A percentile compares a stretch with the other conserved stretches of the same genome.
These are phyloP conservation scores for Sporisorium iseilematis-ciliati DNA, from an alignment of 1,284 basidiomycete species.

Conservation along the genomic window DNA sequence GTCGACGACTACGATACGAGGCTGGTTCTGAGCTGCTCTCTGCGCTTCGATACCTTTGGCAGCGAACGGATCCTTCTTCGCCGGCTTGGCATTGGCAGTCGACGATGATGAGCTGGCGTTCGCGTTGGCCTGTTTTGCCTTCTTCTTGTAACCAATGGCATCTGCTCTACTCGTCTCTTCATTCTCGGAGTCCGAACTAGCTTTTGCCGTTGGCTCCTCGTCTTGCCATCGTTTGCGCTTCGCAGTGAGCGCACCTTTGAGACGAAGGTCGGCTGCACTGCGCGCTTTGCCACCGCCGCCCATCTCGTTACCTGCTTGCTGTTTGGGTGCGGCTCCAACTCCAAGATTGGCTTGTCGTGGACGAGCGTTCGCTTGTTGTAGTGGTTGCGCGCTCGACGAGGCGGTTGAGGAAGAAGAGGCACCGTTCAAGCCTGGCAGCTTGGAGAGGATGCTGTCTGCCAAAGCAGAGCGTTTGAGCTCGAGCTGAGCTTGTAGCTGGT, in stretches of 20 bases:
- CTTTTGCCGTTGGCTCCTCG: slow-evolving; percentile 6
- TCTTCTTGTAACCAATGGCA: slow-evolving; percentile 27
- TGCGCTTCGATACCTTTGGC: slow-evolving; percentile 35
- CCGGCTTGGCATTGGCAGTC: slow-evolving; percentile 14
- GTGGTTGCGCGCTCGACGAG: neutral
- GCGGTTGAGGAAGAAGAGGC: slow-evolving; percentile 19
- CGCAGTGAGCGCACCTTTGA: slow-evolving; percentile 47
- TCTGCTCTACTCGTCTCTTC: slow-evolving; percentile 35
- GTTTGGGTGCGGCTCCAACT: slow-evolving; percentile 52
- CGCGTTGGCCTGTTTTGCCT: slow-evolving; percentile 21
- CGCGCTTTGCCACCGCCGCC: slow-evolving; percentile 9
- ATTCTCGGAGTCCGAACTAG: slow-evolving; percentile 29
- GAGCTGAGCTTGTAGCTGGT: slow-evolving; percentile 62
- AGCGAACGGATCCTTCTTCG: slow-evolving; percentile 47
- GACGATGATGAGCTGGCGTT: neutral
- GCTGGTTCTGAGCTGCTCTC: slow-evolving; percentile 36
- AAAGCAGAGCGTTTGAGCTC: slow-evolving; percentile 59
- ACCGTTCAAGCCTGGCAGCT: slow-evolving; percentile 34
- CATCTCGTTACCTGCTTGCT: neutral
- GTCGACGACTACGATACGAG: slow-evolving; percentile 27
- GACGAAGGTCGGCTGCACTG: slow-evolving; percentile 47
- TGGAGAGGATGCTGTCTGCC: slow-evolving; percentile 60
- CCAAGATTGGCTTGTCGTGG: slow-evolving; percentile 58
- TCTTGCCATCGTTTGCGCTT: slow-evolving; percentile 51
- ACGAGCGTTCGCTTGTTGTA: slow-evolving; percentile 10